A percentile compares a stretch with the other conserved stretches of the same genome.
phyloP scores from a whole-genome alignment of 116 monocot species.

The Dioscorea cayenensis region DNA sequence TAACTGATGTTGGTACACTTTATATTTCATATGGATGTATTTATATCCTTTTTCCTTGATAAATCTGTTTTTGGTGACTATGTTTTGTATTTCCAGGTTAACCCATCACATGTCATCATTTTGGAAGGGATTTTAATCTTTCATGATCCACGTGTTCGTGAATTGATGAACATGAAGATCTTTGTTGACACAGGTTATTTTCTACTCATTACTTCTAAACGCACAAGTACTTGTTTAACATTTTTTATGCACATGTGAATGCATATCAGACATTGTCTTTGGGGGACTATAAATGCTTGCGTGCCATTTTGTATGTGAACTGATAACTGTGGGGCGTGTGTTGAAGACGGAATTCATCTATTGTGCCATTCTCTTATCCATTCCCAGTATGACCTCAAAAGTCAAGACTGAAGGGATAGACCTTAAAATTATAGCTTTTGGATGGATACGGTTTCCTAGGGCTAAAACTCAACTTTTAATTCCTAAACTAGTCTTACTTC shows the following conservation, averaged over 20 bases:
- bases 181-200: constrained; percentile 59
- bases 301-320: too few relatives aligned
- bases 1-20: background rate
- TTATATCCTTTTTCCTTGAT: background rate
- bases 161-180: constrained; percentile 33
- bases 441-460: too few relatives aligned
- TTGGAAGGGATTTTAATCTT: constrained; percentile 29
- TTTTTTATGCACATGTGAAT: background rate
- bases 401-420: too few relatives aligned
- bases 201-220: background rate
- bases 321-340: too few relatives aligned
- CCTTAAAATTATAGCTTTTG: too few relatives aligned
- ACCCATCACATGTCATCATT: constrained; percentile 19
- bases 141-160: constrained; percentile 25
- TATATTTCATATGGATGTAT: background rate
- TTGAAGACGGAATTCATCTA: too few relatives aligned
- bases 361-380: too few relatives aligned
- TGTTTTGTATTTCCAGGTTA: constrained; percentile 13
- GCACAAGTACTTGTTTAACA: background rate
- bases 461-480: too few relatives aligned
- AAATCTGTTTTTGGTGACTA: background rate
- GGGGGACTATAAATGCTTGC: too few relatives aligned
- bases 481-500: background rate
- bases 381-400: too few relatives aligned
- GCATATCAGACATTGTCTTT: too few relatives aligned